Base-by-base conservation (phyloP, 139 green algal genomes). In the Zygnema cylindricum region DNA sequence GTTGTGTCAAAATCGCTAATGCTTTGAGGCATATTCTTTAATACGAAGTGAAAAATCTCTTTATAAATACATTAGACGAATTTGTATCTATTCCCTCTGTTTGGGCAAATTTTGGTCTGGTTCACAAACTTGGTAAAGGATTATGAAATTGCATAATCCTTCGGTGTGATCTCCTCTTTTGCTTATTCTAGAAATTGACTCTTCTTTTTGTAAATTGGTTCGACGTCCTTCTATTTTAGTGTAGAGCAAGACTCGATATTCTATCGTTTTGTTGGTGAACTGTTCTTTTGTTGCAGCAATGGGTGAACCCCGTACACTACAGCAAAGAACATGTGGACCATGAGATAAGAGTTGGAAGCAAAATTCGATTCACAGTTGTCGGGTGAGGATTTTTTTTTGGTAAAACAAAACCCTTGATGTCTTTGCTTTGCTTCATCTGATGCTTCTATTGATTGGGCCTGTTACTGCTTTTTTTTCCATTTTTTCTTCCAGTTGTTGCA, bases 281-380 rank as follows among this genome's bases (percentile, higher is more conserved):
- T 41, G 71, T 3, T 79, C 36, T 16, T 11, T 43, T 73, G 57
- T 30, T 73, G 71, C 71, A 54, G 3, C 71, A 54, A 16, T 43
- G 36, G 71, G 36, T 79, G 71, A 41, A 79, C 36, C 36, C 36
- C 3, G 71, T 54, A 79, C 11, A n/a, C 21, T 41, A 79, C 36
- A 79, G 71, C 71, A 54, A 79, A 11, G 7, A 79, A 16, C 11
- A 79, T 79, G 71, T 25, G 71, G 36, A 43, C 7, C 71, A 79
- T 43, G 71, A 40, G 11, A 79, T 79, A 3, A 43, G 38, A 11
- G 38, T 79, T 79, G 71, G 71, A 11, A 79, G 36, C 71, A 41
- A 79, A 41, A 43, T 79, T 43, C 71, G 71, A 7, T 79, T 79
- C 16, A 3, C 21, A 16, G 71, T 79, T 25, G 71, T 43, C 16